phyloP scores from a whole-genome alignment of 1,139 yeast genomes.

The Pichia inconspicua region DNA sequence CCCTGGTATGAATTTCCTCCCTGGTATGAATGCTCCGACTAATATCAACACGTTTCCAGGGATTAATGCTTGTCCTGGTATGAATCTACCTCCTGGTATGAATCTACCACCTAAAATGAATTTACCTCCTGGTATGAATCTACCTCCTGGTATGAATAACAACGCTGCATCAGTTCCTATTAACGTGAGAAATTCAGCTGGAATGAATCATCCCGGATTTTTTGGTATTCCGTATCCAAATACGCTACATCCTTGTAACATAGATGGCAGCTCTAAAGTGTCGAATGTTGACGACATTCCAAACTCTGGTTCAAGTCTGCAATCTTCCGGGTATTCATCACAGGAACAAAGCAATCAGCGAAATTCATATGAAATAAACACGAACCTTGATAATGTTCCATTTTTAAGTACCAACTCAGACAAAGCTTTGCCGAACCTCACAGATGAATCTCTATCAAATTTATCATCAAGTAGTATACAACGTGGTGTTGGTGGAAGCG shows the following conservation, averaged over 20 bases:
- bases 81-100: not conserved
- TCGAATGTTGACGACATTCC: no score
- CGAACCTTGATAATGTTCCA: not conserved
- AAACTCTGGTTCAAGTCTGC: not conserved
- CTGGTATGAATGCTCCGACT: not conserved
- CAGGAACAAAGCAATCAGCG: not conserved
- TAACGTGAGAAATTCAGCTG: not conserved
- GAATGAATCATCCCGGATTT: not conserved
- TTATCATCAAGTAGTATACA: not conserved
- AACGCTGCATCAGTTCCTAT: not conserved
- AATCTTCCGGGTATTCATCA: not conserved
- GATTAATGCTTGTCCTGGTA: no score
- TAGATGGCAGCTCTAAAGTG: no score
- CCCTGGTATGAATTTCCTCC: not conserved
- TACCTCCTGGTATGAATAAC: conserved; percentile 1
- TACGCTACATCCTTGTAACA: no score
- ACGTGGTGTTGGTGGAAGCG: no score
- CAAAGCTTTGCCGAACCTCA: no score
- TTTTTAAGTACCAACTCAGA: no score
- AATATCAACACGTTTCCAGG: no score
- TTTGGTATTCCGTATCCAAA: not conserved
- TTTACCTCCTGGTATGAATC: conserved; percentile 1
- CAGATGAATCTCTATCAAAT: not conserved
- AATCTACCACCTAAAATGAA: not conserved
- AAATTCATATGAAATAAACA: no score